Conservation (phyloP, 306 rosid genomes). For the Ceratonia siliqua region DNA sequence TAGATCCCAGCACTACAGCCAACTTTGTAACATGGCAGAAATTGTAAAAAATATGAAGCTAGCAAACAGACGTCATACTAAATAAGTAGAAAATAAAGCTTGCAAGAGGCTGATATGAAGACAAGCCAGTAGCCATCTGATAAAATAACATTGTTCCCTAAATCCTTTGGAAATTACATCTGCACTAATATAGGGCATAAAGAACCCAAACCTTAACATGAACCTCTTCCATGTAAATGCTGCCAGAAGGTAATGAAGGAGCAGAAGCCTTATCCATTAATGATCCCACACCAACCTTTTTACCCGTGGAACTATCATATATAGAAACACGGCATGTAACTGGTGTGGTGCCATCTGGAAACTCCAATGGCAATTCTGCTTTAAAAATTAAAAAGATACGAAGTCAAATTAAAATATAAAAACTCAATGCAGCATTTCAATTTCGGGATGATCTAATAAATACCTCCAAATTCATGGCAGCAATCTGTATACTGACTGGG, state of each 20-base stretch:
- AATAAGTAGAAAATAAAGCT: slow-evolving; percentile 19
- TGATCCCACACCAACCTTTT: slow-evolving; percentile 92
- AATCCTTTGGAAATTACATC: neutral
- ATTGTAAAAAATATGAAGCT: slow-evolving; percentile 5
- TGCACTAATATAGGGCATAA: slow-evolving; percentile 19
- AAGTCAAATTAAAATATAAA: slow-evolving; percentile 32
- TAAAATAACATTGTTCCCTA: neutral
- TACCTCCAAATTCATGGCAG: slow-evolving; percentile 92
- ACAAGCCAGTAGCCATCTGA: neutral
- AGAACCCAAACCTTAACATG: slow-evolving; percentile 79
- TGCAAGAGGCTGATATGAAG: neutral
- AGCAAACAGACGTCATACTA: slow-evolving; percentile 3
- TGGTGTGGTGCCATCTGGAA: slow-evolving; percentile 98
- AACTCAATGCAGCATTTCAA: slow-evolving; percentile 3
- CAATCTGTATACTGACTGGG: slow-evolving; percentile 89
- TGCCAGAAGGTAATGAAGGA: slow-evolving; percentile 76
- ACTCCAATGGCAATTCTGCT: slow-evolving; percentile 95
- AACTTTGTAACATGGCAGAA: slow-evolving; percentile 19
- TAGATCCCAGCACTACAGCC: slow-evolving; percentile 20
- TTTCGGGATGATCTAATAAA: slow-evolving; percentile 20
- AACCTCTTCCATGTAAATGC: slow-evolving; percentile 99
- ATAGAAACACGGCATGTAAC: slow-evolving; percentile 94
- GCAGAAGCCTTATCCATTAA: slow-evolving; percentile 95
- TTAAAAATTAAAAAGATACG: slow-evolving; percentile 21
- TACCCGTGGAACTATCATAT: slow-evolving; percentile 82